Evolutionary conservation across 1,139 yeast genomes (phyloP).

Genomic region (Blastobotrys arbuscula): DNA sequence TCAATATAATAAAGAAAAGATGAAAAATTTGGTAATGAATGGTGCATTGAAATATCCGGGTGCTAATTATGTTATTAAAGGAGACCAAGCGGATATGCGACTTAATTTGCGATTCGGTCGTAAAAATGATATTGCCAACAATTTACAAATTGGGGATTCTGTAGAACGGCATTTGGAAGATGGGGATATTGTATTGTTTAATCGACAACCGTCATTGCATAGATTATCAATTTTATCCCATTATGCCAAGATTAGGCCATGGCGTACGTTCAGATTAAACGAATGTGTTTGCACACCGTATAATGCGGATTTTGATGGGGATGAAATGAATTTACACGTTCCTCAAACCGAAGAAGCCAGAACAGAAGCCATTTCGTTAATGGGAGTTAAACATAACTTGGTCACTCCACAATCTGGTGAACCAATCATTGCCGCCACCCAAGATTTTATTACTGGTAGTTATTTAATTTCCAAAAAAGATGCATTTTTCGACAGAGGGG

Average conservation of each 20-base stretch:
- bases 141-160: slow-evolving; percentile 78
- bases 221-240: slow-evolving; percentile 91
- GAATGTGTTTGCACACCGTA: slow-evolving; percentile 99
- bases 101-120: slow-evolving; percentile 89
- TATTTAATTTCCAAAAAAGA: slow-evolving; percentile 90
- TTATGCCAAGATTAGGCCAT: slow-evolving; percentile 92
- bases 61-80: slow-evolving; percentile 84
- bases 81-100: slow-evolving; percentile 69
- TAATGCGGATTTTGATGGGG: slow-evolving; percentile 99
- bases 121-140: slow-evolving; percentile 67
- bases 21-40: slow-evolving; percentile 65
- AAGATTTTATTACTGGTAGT: slow-evolving; percentile 97
- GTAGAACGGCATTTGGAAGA: slow-evolving; percentile 98
- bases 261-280: slow-evolving; percentile 95
- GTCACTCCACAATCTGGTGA: slow-evolving; percentile 97
- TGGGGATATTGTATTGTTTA: slow-evolving; percentile 92
- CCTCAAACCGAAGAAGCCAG: slow-evolving; percentile 99
- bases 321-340: slow-evolving; percentile 98
- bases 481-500: slow-evolving; percentile 82
- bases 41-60: slow-evolving; percentile 95
- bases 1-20: slow-evolving; percentile 72
- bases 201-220: slow-evolving; percentile 97
- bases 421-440: slow-evolving; percentile 99
- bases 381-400: slow-evolving; percentile 96
- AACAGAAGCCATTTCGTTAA: slow-evolving; percentile 93